These are phyloP conservation scores for Linderina pennispora DNA, from an alignment of 192 early-diverging fungal species.

Conservation along the genomic window DNA sequence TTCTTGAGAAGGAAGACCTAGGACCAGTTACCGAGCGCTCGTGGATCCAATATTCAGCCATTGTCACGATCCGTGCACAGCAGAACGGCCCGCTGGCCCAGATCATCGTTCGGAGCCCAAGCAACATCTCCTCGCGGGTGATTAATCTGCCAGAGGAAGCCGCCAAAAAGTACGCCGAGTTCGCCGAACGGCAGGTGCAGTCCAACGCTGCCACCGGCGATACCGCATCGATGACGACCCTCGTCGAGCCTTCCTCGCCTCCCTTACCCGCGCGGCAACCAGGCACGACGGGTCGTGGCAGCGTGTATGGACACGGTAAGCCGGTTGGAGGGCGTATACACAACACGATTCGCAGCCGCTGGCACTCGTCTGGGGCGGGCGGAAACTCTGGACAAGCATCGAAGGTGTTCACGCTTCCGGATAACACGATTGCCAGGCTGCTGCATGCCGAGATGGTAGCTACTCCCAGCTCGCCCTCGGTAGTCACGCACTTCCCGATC, in stretches of 20 bases:
- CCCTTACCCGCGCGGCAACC: no score
- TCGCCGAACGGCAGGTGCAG: constrained; percentile 2
- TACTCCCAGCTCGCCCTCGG: constrained; percentile 5
- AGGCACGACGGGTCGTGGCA: constrained; percentile 4
- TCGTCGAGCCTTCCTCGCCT: no score
- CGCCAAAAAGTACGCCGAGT: constrained; percentile 19
- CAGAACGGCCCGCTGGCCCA: constrained; percentile 68
- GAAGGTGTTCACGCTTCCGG: constrained; percentile 19
- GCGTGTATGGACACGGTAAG: no score
- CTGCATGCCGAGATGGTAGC: constrained; percentile 31
- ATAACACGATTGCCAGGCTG: constrained; percentile 23
- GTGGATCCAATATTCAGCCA: constrained; percentile 82
- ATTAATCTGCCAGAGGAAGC: constrained; percentile 39
- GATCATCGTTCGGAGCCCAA: constrained; percentile 74
- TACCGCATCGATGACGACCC: constrained; percentile 42
- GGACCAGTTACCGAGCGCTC: constrained; percentile 54
- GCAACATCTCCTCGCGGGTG: constrained; percentile 66
- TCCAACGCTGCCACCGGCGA: constrained; percentile 15
- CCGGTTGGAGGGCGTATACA: constrained; percentile 32
- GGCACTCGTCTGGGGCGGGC: constrained; percentile 11
- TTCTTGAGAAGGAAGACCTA: constrained; percentile 24
- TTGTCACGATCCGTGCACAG: constrained; percentile 71
- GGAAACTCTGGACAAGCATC: constrained; percentile 1
- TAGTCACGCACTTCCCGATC: constrained; percentile 21
- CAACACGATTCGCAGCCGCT: constrained; percentile 28